Percentiles rank a stretch among this genome's conserved stretches.
Conservation (phyloP, 2,329 filamentous ascomycete species). For the Grosmannia huntii region DNA sequence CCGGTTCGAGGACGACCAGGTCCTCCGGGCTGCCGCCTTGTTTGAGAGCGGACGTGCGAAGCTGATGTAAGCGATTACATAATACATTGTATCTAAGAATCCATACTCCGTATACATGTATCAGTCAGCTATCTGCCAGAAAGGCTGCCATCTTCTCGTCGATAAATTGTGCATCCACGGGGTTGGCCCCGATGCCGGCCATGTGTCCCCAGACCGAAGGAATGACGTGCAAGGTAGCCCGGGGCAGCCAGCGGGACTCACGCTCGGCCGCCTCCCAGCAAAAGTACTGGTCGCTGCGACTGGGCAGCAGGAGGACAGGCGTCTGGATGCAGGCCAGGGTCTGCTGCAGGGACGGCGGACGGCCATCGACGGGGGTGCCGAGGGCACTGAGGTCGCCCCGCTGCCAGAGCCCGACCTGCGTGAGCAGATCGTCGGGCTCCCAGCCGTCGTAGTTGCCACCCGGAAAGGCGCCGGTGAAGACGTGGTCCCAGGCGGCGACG, state of each 20-base stretch:
- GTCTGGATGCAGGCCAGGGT: constrained; percentile 60
- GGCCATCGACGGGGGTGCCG: constrained; percentile 27
- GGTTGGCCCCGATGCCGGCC: constrained; percentile 5
- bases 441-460: constrained; percentile 48
- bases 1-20: constrained; percentile 16
- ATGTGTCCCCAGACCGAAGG: constrained; percentile 12
- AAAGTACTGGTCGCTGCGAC: constrained; percentile 69
- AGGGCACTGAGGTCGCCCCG: constrained; percentile 45
- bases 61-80: not conserved
- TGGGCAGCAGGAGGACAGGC: constrained; percentile 57
- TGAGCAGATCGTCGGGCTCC: constrained; percentile 15
- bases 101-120: too few relatives aligned
- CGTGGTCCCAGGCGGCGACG: constrained; percentile 61
- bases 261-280: constrained; percentile 67
- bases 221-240: constrained; percentile 4
- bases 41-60: constrained; percentile 18
- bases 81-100: not conserved
- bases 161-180: constrained; percentile 6
- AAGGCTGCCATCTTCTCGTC: constrained; percentile 1
- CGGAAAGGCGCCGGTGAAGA: constrained; percentile 71
- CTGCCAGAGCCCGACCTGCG: constrained; percentile 62
- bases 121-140: not conserved
- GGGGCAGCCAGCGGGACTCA: constrained; percentile 39
- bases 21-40: constrained; percentile 17
- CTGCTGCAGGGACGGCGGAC: constrained; percentile 55